phyloP scores from a whole-genome alignment of 2,329 filamentous ascomycete genomes.

The Alternaria metachromatica region DNA sequence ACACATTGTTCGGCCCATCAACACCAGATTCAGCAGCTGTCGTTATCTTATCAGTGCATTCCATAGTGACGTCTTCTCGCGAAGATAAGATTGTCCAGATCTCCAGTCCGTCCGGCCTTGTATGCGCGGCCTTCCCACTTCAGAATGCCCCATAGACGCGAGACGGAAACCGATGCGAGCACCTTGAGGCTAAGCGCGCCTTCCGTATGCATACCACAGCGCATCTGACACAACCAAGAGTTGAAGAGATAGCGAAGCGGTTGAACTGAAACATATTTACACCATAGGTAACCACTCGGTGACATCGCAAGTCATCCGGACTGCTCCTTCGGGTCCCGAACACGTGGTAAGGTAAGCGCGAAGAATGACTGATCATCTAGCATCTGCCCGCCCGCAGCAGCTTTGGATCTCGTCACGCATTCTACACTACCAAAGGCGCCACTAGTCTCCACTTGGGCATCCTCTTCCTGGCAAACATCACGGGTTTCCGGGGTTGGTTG shows the following conservation, averaged over 20 bases:
- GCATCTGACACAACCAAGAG: conserved; percentile 7
- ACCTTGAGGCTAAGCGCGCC: neutral
- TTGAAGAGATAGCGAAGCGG: conserved; percentile 16
- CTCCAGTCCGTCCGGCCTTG: neutral
- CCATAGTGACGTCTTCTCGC: neutral
- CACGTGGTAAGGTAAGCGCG: conserved; percentile 44
- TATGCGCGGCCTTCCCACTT: conserved; percentile 3
- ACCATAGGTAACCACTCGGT: conserved; percentile 36
- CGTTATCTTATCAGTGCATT: conserved; percentile 6
- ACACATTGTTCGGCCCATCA: neutral
- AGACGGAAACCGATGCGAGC: neutral
- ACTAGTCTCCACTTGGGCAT: conserved; percentile 9
- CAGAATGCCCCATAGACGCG: neutral
- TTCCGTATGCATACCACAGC: neutral
- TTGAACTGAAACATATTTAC: conserved; percentile 39
- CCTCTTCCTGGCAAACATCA: conserved; percentile 14
- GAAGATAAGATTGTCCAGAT: neutral
- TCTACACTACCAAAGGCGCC: neutral
- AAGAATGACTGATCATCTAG: conserved; percentile 21
- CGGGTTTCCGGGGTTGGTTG: conserved; percentile 24
- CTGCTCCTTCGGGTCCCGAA: conserved; percentile 30
- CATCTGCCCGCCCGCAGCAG: conserved; percentile 9
- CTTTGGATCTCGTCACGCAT: conserved; percentile 7
- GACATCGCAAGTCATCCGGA: conserved; percentile 38
- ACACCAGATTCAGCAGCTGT: neutral